Evolutionary conservation across 768 basidiomycete species (phyloP).

Genomic region (Lentinula detonsa): DNA sequence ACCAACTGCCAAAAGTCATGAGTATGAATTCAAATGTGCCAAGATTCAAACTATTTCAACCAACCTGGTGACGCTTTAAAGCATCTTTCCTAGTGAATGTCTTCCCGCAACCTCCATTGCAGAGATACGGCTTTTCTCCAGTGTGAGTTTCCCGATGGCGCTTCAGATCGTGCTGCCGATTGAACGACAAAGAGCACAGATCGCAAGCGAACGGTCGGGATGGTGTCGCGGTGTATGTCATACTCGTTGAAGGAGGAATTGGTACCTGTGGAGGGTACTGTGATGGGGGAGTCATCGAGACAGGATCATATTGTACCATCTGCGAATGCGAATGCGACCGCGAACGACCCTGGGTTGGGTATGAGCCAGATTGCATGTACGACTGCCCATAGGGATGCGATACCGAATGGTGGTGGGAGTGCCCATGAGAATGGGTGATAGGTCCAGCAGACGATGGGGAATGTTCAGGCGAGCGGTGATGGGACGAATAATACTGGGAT

Average conservation of each 20-base stretch:
- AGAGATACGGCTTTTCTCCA: slow-evolving; percentile 78
- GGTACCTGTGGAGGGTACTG: slow-evolving; percentile 29
- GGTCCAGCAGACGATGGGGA: slow-evolving; percentile 8
- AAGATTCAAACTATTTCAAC: slow-evolving; percentile 15
- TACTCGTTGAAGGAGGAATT: slow-evolving; percentile 20
- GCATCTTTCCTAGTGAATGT: slow-evolving; percentile 87
- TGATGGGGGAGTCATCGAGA: slow-evolving; percentile 15
- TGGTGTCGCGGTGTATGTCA: slow-evolving; percentile 48
- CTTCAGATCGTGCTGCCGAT: slow-evolving; percentile 81
- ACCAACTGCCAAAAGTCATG: slow-evolving; percentile 46
- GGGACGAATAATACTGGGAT: slow-evolving; percentile 28
- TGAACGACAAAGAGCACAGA: slow-evolving; percentile 76
- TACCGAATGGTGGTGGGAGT: slow-evolving; percentile 10
- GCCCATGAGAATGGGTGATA: slow-evolving; percentile 14
- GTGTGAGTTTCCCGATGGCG: slow-evolving; percentile 82
- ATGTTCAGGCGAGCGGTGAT: slow-evolving; percentile 10
- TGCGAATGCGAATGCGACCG: slow-evolving; percentile 41
- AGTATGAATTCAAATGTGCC: slow-evolving; percentile 1
- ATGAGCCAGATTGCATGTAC: slow-evolving; percentile 2
- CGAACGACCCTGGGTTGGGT: slow-evolving; percentile 8
- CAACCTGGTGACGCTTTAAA: slow-evolving; percentile 78
- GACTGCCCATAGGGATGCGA: slow-evolving; percentile 13
- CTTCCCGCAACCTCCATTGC: slow-evolving; percentile 82
- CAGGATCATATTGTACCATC: slow-evolving; percentile 17
- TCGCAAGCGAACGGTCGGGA: slow-evolving; percentile 62